Percentiles rank a stretch among this genome's conserved stretches.
Evolutionary conservation across 2,329 filamentous ascomycete genomes (phyloP).

Genomic region (Venturia effusa): DNA sequence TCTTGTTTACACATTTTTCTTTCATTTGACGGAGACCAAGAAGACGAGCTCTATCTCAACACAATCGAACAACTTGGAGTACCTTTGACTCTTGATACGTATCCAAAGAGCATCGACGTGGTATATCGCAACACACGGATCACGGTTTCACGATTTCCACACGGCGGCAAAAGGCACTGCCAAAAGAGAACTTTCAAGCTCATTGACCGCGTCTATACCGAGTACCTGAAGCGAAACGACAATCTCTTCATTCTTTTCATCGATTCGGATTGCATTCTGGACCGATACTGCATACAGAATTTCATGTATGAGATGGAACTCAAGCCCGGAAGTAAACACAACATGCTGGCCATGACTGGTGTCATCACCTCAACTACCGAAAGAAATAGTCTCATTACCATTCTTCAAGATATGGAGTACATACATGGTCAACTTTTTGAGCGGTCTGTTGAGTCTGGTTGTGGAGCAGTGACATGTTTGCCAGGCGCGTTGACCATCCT

Average conservation of each 20-base stretch:
- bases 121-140: conserved; percentile 72
- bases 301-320: conserved; percentile 99
- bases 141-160: conserved; percentile 83
- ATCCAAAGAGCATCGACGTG: conserved; percentile 85
- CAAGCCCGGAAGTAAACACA: conserved; percentile 79
- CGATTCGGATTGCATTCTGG: conserved; percentile 91
- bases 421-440: conserved; percentile 95
- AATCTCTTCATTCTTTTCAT: conserved; percentile 95
- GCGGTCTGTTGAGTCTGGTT: conserved; percentile 86
- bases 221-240: conserved; percentile 79
- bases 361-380: conserved; percentile 91
- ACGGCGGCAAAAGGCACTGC: conserved; percentile 87
- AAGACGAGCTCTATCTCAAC: conserved; percentile 80
- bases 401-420: conserved; percentile 97
- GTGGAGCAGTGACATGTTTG: conserved; percentile 86
- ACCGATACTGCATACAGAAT: conserved; percentile 85
- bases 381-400: conserved; percentile 78
- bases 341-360: conserved; percentile 96
- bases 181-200: conserved; percentile 89
- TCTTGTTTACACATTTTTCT: conserved; percentile 91
- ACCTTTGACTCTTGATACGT: conserved; percentile 61
- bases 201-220: conserved; percentile 82
- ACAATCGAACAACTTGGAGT: conserved; percentile 80
- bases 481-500: conserved; percentile 93
- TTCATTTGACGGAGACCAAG: conserved; percentile 83